Conservation (phyloP, 2,329 filamentous ascomycete genomes). For the Aspergillus proliferans region DNA sequence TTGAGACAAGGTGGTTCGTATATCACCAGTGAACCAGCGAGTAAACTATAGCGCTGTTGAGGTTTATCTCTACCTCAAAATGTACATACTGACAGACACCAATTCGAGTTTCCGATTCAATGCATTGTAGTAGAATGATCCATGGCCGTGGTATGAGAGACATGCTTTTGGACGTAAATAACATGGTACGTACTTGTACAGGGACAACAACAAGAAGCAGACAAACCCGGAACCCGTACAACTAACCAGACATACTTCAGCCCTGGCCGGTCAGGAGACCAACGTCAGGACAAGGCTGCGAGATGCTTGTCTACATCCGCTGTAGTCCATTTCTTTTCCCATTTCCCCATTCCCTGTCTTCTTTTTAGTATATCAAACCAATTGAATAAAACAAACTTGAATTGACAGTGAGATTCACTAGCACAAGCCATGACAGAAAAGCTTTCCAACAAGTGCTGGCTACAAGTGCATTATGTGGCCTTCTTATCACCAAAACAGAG, state of each 20-base stretch:
- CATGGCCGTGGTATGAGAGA: background rate
- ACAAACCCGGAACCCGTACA: slow-evolving; percentile 2
- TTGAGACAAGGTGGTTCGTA: slow-evolving; percentile 58
- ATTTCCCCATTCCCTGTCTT: background rate
- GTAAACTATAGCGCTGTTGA: slow-evolving; percentile 38
- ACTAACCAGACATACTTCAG: background rate
- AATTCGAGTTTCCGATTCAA: background rate
- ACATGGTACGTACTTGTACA: slow-evolving; percentile 28
- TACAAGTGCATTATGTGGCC: background rate
- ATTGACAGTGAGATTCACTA: background rate
- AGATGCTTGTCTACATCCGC: background rate
- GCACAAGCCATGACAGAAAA: background rate
- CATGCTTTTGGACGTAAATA: slow-evolving; percentile 3
- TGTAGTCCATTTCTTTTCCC: background rate
- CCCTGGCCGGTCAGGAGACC: background rate
- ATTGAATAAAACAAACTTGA: background rate
- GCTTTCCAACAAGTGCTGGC: background rate
- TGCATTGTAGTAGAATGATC: background rate
- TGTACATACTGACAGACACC: background rate
- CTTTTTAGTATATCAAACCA: background rate
- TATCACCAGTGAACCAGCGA: slow-evolving; percentile 36
- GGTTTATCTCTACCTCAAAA: slow-evolving; percentile 7
- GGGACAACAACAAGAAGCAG: slow-evolving; percentile 7
- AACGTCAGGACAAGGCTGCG: background rate
- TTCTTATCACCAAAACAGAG: background rate